These are phyloP conservation scores for Meira miltonrushii DNA, from an alignment of 1,284 basidiomycete genomes.

Conservation along the genomic window DNA sequence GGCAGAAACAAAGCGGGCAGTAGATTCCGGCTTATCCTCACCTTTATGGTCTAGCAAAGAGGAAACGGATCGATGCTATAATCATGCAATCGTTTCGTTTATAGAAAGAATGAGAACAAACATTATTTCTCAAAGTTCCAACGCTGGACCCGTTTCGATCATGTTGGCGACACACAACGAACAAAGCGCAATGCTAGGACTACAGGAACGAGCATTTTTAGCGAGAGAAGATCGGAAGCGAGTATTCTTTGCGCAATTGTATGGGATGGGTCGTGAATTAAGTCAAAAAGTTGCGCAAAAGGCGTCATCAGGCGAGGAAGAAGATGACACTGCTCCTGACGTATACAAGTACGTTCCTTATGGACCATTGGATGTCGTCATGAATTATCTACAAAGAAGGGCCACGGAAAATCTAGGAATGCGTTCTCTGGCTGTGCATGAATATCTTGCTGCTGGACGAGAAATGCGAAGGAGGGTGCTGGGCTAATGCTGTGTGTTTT, in stretches of 20 bases:
- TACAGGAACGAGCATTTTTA: constrained; percentile 42
- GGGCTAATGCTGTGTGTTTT: too few species aligned
- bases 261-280: constrained; percentile 70
- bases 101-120: constrained; percentile 58
- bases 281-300: constrained; percentile 61
- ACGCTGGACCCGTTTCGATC: constrained; percentile 60
- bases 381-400: constrained; percentile 69
- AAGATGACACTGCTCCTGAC: constrained; percentile 57
- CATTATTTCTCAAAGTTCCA: constrained; percentile 5
- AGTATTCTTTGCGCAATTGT: constrained; percentile 74
- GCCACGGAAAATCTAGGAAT: constrained; percentile 65
- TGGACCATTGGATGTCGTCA: constrained; percentile 55
- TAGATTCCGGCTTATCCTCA: constrained; percentile 41
- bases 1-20: constrained; percentile 59
- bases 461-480: too few species aligned
- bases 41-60: constrained; percentile 57
- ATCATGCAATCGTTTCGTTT: constrained; percentile 64
- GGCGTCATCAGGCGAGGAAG: constrained; percentile 23
- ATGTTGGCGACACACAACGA: constrained; percentile 84
- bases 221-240: constrained; percentile 57
- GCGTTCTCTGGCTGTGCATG: too few species aligned
- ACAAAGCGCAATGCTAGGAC: constrained; percentile 58
- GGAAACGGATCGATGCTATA: constrained; percentile 76
- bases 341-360: constrained; percentile 47
- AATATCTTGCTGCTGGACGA: too few species aligned